These are phyloP conservation scores for Amanita inopinata DNA, from an alignment of 768 basidiomycete species.

Conservation along the genomic window DNA sequence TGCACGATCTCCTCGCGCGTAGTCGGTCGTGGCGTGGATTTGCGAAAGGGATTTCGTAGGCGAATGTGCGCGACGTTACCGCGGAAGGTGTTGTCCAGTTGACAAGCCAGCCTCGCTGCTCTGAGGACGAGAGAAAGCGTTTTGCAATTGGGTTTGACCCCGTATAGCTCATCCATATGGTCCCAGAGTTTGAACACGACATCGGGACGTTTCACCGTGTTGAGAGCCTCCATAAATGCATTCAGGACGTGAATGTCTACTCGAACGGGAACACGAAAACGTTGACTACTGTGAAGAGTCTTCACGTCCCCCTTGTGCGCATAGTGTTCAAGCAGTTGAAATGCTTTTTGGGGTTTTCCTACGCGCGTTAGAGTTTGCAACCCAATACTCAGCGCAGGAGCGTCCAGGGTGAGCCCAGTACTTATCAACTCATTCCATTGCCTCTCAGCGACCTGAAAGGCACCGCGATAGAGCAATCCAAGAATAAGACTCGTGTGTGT, in stretches of 20 bases:
- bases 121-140: constrained; percentile 56
- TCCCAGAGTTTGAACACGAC: constrained; percentile 61
- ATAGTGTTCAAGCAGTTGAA: constrained; percentile 38
- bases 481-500: constrained; percentile 48
- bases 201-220: constrained; percentile 47
- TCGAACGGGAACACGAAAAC: constrained; percentile 10
- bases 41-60: constrained; percentile 25
- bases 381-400: constrained; percentile 38
- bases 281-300: constrained; percentile 11
- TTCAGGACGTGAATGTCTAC: constrained; percentile 25
- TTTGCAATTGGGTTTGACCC: constrained; percentile 39
- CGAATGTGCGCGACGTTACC: constrained; percentile 40
- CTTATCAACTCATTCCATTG: constrained; percentile 34
- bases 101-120: constrained; percentile 42
- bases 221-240: constrained; percentile 38
- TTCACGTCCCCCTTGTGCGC: constrained; percentile 11
- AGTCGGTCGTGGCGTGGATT: not conserved
- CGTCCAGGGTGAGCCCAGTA: constrained; percentile 30
- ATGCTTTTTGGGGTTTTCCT: constrained; percentile 35
- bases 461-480: constrained; percentile 37
- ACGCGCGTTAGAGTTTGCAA: constrained; percentile 37
- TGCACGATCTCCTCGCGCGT: constrained; percentile 19
- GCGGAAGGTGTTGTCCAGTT: constrained; percentile 39
- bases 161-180: constrained; percentile 50
- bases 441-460: constrained; percentile 27